Conservation (phyloP, 305 asterid species). For the Solanum chacoense region DNA sequence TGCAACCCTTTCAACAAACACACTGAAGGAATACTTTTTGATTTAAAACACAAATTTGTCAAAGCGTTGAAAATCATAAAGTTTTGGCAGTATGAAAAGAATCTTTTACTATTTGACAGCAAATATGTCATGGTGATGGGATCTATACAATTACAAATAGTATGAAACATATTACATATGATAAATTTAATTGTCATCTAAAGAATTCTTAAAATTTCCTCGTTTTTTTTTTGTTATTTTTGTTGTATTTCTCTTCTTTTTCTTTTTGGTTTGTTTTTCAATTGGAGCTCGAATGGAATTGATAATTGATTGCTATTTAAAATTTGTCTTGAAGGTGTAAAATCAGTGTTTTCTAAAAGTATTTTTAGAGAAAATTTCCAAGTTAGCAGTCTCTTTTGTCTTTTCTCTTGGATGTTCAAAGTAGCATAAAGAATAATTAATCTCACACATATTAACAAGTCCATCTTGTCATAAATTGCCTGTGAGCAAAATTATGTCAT, state of each 20-base stretch:
- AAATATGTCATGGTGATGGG: not conserved
- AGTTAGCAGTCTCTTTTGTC: not conserved
- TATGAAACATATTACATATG: not conserved
- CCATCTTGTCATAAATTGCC: not conserved
- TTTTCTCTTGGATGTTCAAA: not conserved
- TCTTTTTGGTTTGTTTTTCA: not conserved
- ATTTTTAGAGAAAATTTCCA: not conserved
- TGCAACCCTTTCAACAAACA: not conserved
- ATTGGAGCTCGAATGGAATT: not conserved
- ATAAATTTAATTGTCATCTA: not conserved
- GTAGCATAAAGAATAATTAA: not conserved
- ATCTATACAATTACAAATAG: not conserved
- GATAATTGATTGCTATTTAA: not conserved
- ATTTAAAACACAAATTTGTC: not conserved
- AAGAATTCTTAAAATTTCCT: not conserved
- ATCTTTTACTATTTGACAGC: not conserved
- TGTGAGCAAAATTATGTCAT: not conserved
- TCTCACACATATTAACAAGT: not conserved
- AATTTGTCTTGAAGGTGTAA: not conserved
- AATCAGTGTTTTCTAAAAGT: not conserved
- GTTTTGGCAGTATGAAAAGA: not conserved
- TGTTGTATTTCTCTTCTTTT: not conserved
- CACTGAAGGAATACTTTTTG: not conserved
- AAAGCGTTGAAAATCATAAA: not conserved
- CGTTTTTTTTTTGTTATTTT: not conserved